Percentiles rank a stretch among this genome's conserved stretches.
Conservation (phyloP, 371 early-diverging fungal genomes). For the Mucor piriformis region DNA sequence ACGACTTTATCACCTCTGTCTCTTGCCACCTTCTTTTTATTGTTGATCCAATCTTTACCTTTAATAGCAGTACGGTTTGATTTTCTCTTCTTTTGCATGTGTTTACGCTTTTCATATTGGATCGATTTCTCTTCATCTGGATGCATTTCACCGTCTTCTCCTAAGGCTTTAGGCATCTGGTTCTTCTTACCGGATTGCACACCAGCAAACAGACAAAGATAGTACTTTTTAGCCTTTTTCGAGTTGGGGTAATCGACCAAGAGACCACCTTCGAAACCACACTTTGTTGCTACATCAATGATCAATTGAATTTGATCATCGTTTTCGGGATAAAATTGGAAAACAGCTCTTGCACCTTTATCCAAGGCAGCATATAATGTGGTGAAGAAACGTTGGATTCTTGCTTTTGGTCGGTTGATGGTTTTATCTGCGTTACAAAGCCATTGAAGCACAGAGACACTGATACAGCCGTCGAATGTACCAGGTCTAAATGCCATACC, state of each 20-base stretch:
- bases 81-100: constrained; percentile 45
- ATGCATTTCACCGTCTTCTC: constrained; percentile 71
- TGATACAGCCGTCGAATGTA: constrained; percentile 97
- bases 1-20: constrained; percentile 83
- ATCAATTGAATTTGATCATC: constrained; percentile 95
- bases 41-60: constrained; percentile 89
- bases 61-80: constrained; percentile 67
- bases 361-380: constrained; percentile 88
- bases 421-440: constrained; percentile 96
- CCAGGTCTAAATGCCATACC: constrained; percentile 96
- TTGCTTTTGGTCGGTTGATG: constrained; percentile 80
- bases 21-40: constrained; percentile 89
- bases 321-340: constrained; percentile 99
- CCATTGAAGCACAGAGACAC: constrained; percentile 99
- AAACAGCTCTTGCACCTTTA: constrained; percentile 92
- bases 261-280: constrained; percentile 97
- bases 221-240: constrained; percentile 96
- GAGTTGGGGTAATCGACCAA: constrained; percentile 97
- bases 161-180: constrained; percentile 77
- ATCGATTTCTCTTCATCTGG: constrained; percentile 49
- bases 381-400: constrained; percentile 92
- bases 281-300: constrained; percentile 82
- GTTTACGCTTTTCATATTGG: constrained; percentile 41
- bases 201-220: constrained; percentile 95
- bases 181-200: constrained; percentile 62